A percentile compares a stretch with the other conserved stretches of the same genome.
phyloP scores from a whole-genome alignment of 257 asterid genomes.

The Ophiorrhiza pumila region DNA sequence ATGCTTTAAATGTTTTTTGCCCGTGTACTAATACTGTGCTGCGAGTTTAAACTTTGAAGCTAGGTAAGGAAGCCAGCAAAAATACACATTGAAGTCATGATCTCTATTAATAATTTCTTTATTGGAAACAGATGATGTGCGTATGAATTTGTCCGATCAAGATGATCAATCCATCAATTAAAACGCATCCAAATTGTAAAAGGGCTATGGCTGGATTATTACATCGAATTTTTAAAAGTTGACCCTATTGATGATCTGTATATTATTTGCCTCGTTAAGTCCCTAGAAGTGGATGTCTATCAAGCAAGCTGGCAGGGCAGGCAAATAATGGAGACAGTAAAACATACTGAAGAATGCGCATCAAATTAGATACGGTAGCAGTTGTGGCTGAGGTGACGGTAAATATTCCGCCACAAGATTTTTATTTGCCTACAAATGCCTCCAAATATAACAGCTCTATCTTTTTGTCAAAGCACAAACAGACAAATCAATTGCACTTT shows the following conservation, averaged over 20 bases:
- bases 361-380: background rate
- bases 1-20: too few species aligned
- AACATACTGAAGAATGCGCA: background rate
- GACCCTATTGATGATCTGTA: background rate
- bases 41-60: too few species aligned
- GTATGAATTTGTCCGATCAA: background rate
- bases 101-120: background rate
- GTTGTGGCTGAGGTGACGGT: background rate
- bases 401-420: background rate
- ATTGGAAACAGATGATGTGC: background rate
- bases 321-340: background rate
- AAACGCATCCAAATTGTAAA: too few species aligned
- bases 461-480: background rate
- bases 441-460: background rate
- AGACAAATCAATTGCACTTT: too few species aligned
- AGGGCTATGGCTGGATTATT: background rate
- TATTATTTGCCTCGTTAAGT: conserved; percentile 1
- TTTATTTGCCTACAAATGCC: background rate
- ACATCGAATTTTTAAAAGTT: background rate
- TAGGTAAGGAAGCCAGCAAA: too few species aligned
- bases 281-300: background rate
- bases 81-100: background rate
- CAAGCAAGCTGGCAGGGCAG: background rate
- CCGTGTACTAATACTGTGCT: too few species aligned
- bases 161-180: background rate